Base-by-base conservation (phyloP, 208 protist species). In the Tetramitus jugosus region DNA sequence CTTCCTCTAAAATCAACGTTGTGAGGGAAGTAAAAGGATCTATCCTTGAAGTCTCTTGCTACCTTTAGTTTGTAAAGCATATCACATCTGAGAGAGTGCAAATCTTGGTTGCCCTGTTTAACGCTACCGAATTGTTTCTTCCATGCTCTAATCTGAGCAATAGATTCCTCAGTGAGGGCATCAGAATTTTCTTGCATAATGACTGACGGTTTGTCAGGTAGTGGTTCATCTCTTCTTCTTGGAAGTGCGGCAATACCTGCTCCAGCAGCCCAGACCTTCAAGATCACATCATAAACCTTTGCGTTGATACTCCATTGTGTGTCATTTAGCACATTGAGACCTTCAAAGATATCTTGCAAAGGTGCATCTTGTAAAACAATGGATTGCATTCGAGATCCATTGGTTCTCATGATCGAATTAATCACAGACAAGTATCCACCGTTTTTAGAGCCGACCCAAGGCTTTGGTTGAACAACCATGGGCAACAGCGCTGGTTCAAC, bases 1-100 rank as follows among this genome's bases (percentile, higher is more conserved):
- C 97, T 93, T 26, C 97, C 97, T 53, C 97, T 88, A 78, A 99
- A 99, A 83, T 99, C 97, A 81, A 98, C 85, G 83, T 96, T 98
- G 84, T 98, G 95, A 23, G 97, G 96, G 79, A 98, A 97, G 86
- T 97, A 98, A 76, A 99, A 87, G 4, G 10, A 65, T n/a, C 76
- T 2, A 43, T 83, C 62, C 0, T 74, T 31, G 20, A 87, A 85
- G 31, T 82, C 78, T 35, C 75, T 33, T 2, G 79, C 84, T 6
- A 84, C 78, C 46, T 76, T 77, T 13, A 87, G 81, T 72, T 89
- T 91, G 7, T 82, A 78, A 6, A 56, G 17, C 0, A 64, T 46
- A 64, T 87, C 84, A 67, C 83, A 84, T 46, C 83, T 61, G 0
- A 83, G 29, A 26, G 84, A 86, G 62, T 89, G 80, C 1, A 81